Evolutionary conservation across 31 red algal species (phyloP).

Genomic region (Endocladia muricata): DNA sequence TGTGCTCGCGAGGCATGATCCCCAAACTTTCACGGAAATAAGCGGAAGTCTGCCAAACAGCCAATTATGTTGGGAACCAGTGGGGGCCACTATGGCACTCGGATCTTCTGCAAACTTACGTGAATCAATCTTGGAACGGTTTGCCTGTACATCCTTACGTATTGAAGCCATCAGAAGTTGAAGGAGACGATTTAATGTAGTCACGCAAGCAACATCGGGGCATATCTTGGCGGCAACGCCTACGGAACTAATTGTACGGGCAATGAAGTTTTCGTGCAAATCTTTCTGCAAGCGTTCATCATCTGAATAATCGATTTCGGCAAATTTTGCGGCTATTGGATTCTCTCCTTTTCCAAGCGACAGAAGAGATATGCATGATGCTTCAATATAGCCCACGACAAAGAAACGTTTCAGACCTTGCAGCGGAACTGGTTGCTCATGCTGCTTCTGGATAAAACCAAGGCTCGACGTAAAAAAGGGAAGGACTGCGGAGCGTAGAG

Average conservation of each 20-base stretch:
- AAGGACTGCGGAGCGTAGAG: constrained; percentile 19
- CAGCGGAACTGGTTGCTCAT: not conserved
- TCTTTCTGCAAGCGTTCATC: not conserved
- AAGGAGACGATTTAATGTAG: too few species aligned
- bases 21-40: not conserved
- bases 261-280: not conserved
- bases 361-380: constrained; percentile 6
- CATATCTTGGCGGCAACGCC: not conserved
- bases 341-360: not conserved
- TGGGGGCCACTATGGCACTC: too few species aligned
- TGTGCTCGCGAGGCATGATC: not conserved
- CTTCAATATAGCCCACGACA: not conserved
- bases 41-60: constrained; percentile 18
- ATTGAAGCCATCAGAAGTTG: too few species aligned
- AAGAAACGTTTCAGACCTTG: not conserved
- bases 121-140: not conserved
- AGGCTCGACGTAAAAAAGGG: constrained; percentile 14
- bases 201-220: not conserved
- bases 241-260: constrained; percentile 4
- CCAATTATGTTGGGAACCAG: constrained; percentile 23
- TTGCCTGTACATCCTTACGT: too few species aligned
- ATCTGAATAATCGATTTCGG: not conserved
- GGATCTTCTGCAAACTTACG: not conserved
- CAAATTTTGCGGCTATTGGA: not conserved
- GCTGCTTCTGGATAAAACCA: not conserved